Evolutionary conservation across 768 basidiomycete species (phyloP).

Genomic region (Lentinula guzmanii): DNA sequence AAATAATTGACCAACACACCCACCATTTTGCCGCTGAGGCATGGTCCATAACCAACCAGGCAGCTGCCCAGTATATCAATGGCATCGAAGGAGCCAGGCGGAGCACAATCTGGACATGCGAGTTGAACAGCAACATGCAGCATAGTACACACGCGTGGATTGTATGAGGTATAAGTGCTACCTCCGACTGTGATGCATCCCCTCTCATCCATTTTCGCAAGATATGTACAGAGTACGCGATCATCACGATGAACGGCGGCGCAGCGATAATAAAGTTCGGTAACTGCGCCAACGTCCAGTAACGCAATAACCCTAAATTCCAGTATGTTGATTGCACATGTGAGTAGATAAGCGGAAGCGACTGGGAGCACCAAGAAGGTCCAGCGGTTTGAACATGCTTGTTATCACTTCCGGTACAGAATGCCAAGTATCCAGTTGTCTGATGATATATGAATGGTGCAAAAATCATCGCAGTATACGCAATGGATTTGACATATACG

Average conservation of each 20-base stretch:
- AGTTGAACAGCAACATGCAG: conserved; percentile 64
- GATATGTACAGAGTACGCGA: conserved; percentile 32
- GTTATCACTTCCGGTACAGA: conserved; percentile 40
- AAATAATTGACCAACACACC: conserved; percentile 74
- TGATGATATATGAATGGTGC: conserved; percentile 74
- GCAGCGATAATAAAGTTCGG: conserved; percentile 84
- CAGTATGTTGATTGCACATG: conserved; percentile 84
- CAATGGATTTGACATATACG: conserved; percentile 19
- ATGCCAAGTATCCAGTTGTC: conserved; percentile 52
- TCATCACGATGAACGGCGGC: conserved; percentile 57
- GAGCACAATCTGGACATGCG: conserved; percentile 85
- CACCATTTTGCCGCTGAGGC: conserved; percentile 51
- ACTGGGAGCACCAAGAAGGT: conserved; percentile 55
- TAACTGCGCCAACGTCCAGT: conserved; percentile 78
- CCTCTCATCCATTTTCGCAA: conserved; percentile 11
- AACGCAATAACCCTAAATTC: conserved; percentile 78
- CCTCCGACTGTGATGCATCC: conserved; percentile 27
- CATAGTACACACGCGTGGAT: conserved; percentile 64
- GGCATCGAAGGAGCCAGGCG: conserved; percentile 76
- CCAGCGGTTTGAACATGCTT: neutral
- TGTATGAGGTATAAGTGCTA: conserved; percentile 59
- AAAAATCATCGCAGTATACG: conserved; percentile 42
- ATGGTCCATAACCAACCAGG: conserved; percentile 50
- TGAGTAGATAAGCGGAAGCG: conserved; percentile 69
- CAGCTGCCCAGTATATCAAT: conserved; percentile 81